A percentile compares a stretch with the other conserved stretches of the same genome.
Conservation (phyloP, 2,329 filamentous ascomycete genomes). For the Coniella vitis region DNA sequence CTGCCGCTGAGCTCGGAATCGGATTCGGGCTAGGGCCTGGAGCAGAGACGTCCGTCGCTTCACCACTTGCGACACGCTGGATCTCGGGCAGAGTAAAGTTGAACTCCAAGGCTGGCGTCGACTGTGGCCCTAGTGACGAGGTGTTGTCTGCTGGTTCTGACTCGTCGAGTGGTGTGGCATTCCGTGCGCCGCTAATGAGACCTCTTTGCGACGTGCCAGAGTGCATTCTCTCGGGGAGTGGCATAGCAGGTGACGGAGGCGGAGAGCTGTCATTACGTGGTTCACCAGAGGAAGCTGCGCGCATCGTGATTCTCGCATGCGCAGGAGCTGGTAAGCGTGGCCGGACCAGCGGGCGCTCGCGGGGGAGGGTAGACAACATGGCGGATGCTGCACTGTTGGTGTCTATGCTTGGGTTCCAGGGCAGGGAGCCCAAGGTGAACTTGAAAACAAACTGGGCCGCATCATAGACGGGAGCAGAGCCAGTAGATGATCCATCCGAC, state of each 20-base stretch:
- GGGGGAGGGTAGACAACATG: conserved; percentile 46
- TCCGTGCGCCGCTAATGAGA: conserved; percentile 43
- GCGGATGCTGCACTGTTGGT: conserved; percentile 29
- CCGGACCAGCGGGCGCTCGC: conserved; percentile 56
- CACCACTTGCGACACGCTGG: conserved; percentile 15
- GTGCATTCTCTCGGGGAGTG: conserved; percentile 39
- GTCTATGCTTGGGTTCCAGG: conserved; percentile 21
- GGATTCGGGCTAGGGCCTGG: conserved; percentile 7
- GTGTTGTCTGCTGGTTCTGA: conserved; percentile 17
- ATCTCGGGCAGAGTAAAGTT: conserved; percentile 19
- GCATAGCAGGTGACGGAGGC: conserved; percentile 30
- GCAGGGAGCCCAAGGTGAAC: conserved; percentile 55
- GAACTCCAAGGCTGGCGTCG: conserved; percentile 13
- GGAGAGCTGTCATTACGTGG: conserved; percentile 31
- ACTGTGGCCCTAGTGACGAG: conserved; percentile 8
- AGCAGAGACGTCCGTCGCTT: conserved; percentile 13
- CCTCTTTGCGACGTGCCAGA: conserved; percentile 41
- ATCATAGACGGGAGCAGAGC: conserved; percentile 48
- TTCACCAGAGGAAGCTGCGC: conserved; percentile 20
- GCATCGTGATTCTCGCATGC: conserved; percentile 51
- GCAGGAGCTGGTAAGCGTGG: conserved; percentile 66
- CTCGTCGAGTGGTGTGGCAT: conserved; percentile 31
- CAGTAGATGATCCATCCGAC: conserved; percentile 47
- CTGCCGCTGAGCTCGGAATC: no score
- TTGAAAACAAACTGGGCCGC: conserved; percentile 61